Conservation (phyloP, 2,329 filamentous ascomycete genomes). For the Orbilia quercus region DNA sequence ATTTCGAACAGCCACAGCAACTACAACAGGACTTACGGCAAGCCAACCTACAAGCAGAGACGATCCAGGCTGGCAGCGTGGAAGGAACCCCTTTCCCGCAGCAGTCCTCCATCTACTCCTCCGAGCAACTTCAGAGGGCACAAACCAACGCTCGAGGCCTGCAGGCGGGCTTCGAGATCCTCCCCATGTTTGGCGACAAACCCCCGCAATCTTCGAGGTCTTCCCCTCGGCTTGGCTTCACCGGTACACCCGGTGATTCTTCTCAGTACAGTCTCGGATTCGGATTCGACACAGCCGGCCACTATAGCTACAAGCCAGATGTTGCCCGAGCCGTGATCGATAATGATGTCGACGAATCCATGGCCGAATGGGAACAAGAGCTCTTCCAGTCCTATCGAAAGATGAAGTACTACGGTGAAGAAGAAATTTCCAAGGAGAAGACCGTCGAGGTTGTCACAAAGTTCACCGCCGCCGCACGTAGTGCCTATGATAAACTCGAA, state of each 20-base stretch:
- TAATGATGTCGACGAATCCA: conserved; percentile 45
- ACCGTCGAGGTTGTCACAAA: conserved; percentile 47
- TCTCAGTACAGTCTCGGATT: conserved; percentile 47
- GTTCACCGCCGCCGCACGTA: conserved; percentile 43
- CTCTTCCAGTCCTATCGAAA: conserved; percentile 52
- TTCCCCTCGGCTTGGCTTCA: conserved; percentile 40
- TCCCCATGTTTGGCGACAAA: conserved; percentile 53
- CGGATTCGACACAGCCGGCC: conserved; percentile 33
- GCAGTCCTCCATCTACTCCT: conserved; percentile 10
- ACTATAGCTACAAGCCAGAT: conserved; percentile 47
- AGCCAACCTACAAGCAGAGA: neutral
- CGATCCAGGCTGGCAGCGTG: conserved; percentile 14
- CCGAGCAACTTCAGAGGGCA: conserved; percentile 22
- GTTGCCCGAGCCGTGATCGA: conserved; percentile 22
- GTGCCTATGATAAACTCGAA: conserved; percentile 43
- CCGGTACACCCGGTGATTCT: conserved; percentile 8
- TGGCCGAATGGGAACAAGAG: conserved; percentile 52
- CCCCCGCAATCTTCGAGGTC: conserved; percentile 44
- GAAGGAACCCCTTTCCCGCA: neutral
- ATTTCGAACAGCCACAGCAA: conserved; percentile 7
- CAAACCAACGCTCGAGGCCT: conserved; percentile 38
- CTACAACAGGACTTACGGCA: conserved; percentile 16
- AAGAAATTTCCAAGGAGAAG: conserved; percentile 45
- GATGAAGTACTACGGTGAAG: conserved; percentile 55
- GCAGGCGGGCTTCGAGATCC: conserved; percentile 46